These are phyloP conservation scores for Pythium rishiriense DNA, from an alignment of 352 stramenopile genomes.

Conservation along the genomic window DNA sequence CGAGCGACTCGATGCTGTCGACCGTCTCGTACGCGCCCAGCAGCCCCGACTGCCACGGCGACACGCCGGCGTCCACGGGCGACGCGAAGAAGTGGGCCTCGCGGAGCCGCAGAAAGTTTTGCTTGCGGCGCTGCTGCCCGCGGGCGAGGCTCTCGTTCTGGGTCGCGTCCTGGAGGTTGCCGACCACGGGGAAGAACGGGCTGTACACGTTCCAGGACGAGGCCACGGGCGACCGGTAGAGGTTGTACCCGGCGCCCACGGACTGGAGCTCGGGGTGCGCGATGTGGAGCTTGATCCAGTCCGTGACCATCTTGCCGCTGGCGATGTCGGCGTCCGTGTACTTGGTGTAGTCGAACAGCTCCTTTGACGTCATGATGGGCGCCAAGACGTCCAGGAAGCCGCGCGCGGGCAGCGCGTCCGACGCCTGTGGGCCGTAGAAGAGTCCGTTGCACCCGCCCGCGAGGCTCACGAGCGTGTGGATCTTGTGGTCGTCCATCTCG, in stretches of 20 bases:
- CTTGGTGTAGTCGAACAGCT: conserved; percentile 33
- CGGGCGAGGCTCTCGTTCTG: conserved; percentile 9
- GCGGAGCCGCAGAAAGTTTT: conserved; percentile 27
- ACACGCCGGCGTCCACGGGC: conserved; percentile 32
- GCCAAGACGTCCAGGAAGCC: conserved; percentile 37
- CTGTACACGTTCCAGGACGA: conserved; percentile 28
- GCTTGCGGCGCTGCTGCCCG: conserved; percentile 29
- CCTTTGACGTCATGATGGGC: conserved; percentile 22
- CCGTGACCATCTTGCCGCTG: conserved; percentile 33
- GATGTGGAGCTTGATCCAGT: conserved; percentile 29
- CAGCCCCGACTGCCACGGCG: conserved; percentile 37
- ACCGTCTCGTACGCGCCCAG: conserved; percentile 35
- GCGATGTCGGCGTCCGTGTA: conserved; percentile 28
- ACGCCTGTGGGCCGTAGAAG: conserved; percentile 43
- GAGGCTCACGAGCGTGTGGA: conserved; percentile 32
- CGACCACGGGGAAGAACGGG: conserved; percentile 35
- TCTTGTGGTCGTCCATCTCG: conserved; percentile 53
- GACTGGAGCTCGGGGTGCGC: conserved; percentile 32
- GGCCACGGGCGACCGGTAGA: conserved; percentile 33
- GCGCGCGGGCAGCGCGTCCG: conserved; percentile 31
- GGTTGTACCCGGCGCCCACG: conserved; percentile 16
- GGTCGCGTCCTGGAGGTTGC: conserved; percentile 32
- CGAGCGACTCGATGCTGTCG: conserved; percentile 25
- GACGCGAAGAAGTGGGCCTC: conserved; percentile 37
- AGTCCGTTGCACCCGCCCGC: conserved; percentile 43